Evolutionary conservation across 257 asterid genomes (phyloP).

Genomic region (Ophiorrhiza pumila): DNA sequence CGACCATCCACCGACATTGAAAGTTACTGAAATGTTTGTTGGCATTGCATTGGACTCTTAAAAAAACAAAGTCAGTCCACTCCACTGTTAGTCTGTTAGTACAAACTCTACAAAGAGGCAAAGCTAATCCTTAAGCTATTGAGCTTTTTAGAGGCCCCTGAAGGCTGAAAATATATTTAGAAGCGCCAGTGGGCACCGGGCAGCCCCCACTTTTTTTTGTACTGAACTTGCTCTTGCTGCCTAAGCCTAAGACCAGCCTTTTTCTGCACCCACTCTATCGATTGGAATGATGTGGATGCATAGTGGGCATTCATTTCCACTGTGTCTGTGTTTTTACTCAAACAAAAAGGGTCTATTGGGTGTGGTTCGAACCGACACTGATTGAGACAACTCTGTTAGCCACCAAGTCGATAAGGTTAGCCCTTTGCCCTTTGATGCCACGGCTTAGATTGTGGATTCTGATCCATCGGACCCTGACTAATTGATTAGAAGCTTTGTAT

Average conservation of each 20-base stretch:
- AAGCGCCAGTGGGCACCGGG: no score
- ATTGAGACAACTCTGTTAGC: constrained; percentile 25
- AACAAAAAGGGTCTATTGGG: constrained; percentile 18
- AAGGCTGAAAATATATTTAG: not conserved
- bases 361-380: constrained; percentile 28
- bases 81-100: not conserved
- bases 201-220: no score
- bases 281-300: constrained; percentile 33
- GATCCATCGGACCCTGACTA: constrained; percentile 11
- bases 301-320: constrained; percentile 4
- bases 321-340: constrained; percentile 14
- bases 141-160: constrained; percentile 6
- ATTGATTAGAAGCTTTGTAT: not conserved
- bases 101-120: not conserved
- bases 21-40: constrained; percentile 23
- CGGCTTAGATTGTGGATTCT: constrained; percentile 10
- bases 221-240: constrained; percentile 9
- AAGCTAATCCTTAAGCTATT: not conserved
- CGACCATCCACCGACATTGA: constrained; percentile 44
- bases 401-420: constrained; percentile 25
- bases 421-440: constrained; percentile 16
- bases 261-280: not conserved
- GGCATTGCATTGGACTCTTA: constrained; percentile 12
- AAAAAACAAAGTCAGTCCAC: constrained; percentile 13
- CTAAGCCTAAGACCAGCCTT: constrained; percentile 9